Conservation (phyloP, 2,329 filamentous ascomycete genomes). For the Colletotrichum viniferum region DNA sequence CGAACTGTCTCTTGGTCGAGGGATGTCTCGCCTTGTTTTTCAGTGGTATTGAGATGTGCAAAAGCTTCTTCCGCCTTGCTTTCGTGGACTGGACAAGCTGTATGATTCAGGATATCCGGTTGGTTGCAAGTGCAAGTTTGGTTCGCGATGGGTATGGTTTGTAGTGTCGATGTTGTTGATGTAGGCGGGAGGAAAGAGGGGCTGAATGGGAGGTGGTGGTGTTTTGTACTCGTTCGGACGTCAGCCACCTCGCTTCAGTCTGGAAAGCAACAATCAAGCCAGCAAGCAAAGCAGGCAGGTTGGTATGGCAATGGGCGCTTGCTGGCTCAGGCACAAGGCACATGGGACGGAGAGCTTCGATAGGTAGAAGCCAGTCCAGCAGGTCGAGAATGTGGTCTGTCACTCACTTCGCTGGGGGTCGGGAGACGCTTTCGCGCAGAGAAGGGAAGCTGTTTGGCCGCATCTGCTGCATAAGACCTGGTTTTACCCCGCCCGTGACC, state of each 20-base stretch:
- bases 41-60: neutral
- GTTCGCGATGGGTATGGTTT: neutral
- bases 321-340: constrained; percentile 1
- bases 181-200: neutral
- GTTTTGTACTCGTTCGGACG: constrained; percentile 2
- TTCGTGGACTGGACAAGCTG: neutral
- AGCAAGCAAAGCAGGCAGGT: neutral
- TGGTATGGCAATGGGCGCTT: constrained; percentile 15
- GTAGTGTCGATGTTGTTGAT: neutral
- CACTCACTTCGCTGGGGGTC: neutral
- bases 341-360: neutral
- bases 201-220: neutral
- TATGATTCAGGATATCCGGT: neutral
- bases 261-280: neutral
- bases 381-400: neutral
- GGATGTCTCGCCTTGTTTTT: constrained; percentile 9
- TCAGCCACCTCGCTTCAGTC: neutral
- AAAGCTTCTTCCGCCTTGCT: neutral
- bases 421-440: neutral
- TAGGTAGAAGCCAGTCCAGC: neutral
- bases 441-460: neutral
- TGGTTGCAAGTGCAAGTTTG: neutral
- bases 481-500: constrained; percentile 5
- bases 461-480: neutral
- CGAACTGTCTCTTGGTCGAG: neutral